Evolutionary conservation across 2,329 filamentous ascomycete species (phyloP).

Genomic region (Claviceps citrina): DNA sequence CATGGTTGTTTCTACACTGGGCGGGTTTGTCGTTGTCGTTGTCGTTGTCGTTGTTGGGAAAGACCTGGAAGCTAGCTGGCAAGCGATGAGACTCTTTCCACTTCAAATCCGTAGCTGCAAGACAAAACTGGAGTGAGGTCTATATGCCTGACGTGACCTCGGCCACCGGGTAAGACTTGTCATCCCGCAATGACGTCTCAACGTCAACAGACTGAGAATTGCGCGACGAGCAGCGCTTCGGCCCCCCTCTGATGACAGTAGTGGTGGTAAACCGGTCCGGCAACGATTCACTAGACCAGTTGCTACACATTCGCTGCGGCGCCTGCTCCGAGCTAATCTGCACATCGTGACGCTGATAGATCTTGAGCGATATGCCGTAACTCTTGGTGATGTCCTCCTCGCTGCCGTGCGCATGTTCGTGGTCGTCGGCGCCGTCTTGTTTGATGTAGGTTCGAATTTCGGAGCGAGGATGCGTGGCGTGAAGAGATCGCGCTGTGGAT

Average conservation of each 20-base stretch:
- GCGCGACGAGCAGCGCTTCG: not conserved
- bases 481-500: too few relatives aligned
- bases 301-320: not conserved
- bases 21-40: too few relatives aligned
- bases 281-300: slow-evolving; percentile 1
- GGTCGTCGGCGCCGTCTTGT: slow-evolving; percentile 4
- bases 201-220: not conserved
- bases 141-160: not conserved
- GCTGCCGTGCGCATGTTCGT: slow-evolving; percentile 18
- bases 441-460: not conserved
- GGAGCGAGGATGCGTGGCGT: slow-evolving; percentile 8
- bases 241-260: slow-evolving; percentile 4
- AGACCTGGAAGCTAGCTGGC: too few relatives aligned
- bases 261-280: slow-evolving; percentile 5
- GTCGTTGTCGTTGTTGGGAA: too few relatives aligned
- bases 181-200: slow-evolving; percentile 1
- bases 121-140: not conserved
- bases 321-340: slow-evolving; percentile 12
- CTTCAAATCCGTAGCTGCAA: too few relatives aligned
- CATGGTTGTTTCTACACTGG: too few relatives aligned
- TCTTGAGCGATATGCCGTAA: slow-evolving; percentile 19
- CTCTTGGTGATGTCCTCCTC: slow-evolving; percentile 22
- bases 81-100: too few relatives aligned
- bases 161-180: slow-evolving; percentile 1
- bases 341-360: slow-evolving; percentile 23